Percentiles rank a stretch among this genome's conserved stretches.
Conservation (phyloP, 1,284 basidiomycete genomes). For the Boletus semigastroideus region DNA sequence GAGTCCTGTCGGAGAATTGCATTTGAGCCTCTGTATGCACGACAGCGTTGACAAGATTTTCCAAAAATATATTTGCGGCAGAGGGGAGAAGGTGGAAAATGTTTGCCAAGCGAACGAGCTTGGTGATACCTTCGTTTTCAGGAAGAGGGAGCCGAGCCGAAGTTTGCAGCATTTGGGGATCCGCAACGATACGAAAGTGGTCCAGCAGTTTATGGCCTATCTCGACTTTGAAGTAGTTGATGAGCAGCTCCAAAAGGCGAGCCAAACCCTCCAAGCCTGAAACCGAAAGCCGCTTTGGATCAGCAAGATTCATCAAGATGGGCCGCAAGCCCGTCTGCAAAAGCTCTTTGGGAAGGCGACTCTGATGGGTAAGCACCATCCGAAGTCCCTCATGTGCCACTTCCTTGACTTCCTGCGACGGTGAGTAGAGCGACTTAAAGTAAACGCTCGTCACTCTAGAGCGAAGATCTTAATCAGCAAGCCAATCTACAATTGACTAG, state of each 20-base stretch:
- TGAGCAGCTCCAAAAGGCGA: slow-evolving; percentile 91
- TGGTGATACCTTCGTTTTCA: slow-evolving; percentile 90
- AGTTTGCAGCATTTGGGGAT: slow-evolving; percentile 79
- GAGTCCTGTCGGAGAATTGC: slow-evolving; percentile 86
- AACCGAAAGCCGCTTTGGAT: slow-evolving; percentile 93
- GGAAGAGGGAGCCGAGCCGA: slow-evolving; percentile 78
- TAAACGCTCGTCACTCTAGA: slow-evolving; percentile 90
- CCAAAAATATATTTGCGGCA: slow-evolving; percentile 90
- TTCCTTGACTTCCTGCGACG: slow-evolving; percentile 91
- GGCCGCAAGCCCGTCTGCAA: slow-evolving; percentile 94
- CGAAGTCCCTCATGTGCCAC: slow-evolving; percentile 94
- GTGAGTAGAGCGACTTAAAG: slow-evolving; percentile 98
- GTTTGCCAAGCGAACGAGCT: slow-evolving; percentile 92
- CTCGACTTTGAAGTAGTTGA: slow-evolving; percentile 99
- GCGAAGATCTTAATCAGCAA: slow-evolving; percentile 11
- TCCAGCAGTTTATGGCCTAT: slow-evolving; percentile 97
- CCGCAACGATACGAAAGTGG: slow-evolving; percentile 90
- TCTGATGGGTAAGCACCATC: slow-evolving; percentile 88
- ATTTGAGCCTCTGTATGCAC: slow-evolving; percentile 94
- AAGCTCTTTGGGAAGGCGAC: slow-evolving; percentile 92
- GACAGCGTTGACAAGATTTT: slow-evolving; percentile 82
- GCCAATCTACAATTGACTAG: not conserved
- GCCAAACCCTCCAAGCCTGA: slow-evolving; percentile 94
- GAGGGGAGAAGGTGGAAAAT: slow-evolving; percentile 96
- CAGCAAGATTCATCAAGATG: slow-evolving; percentile 97